Conservation (phyloP, 1,284 basidiomycete genomes). For the Rhodotorula sp. region DNA sequence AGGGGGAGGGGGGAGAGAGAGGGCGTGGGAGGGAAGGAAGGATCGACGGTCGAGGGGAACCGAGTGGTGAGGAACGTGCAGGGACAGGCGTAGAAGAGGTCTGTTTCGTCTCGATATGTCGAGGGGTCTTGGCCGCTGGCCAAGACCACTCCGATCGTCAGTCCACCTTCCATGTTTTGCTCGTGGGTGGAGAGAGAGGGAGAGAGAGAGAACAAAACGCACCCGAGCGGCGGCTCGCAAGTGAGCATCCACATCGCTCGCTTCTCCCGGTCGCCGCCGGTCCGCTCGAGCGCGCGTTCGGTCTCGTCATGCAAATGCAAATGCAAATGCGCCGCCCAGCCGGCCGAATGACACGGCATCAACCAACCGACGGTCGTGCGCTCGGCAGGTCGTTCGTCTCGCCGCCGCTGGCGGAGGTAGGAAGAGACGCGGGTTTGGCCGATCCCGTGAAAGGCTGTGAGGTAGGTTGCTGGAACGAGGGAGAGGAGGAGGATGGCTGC, state of each 20-base stretch:
- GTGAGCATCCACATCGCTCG: slow-evolving; percentile 73
- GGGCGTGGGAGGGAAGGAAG: slow-evolving; percentile 65
- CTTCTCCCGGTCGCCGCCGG: slow-evolving; percentile 47
- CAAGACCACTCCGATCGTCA: slow-evolving; percentile 10
- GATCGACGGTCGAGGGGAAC: slow-evolving; percentile 65
- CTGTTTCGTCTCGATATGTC: slow-evolving; percentile 75
- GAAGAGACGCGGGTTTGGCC: slow-evolving; percentile 73
- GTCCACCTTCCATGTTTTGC: not conserved
- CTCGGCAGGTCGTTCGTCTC: too few relatives aligned
- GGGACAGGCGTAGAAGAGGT: slow-evolving; percentile 76
- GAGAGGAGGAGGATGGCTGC: slow-evolving; percentile 54
- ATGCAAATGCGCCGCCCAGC: slow-evolving; percentile 88
- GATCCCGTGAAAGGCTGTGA: slow-evolving; percentile 65
- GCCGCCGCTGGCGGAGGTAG: slow-evolving; percentile 35
- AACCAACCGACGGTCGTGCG: slow-evolving; percentile 74
- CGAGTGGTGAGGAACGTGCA: slow-evolving; percentile 61
- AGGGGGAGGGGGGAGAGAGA: slow-evolving; percentile 62
- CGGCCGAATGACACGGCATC: slow-evolving; percentile 98
- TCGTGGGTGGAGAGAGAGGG: not conserved
- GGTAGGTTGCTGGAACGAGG: slow-evolving; percentile 62
- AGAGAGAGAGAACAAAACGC: slow-evolving; percentile 37
- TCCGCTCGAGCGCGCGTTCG: too few relatives aligned
- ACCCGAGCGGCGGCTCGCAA: slow-evolving; percentile 86
- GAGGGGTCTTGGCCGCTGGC: slow-evolving; percentile 56
- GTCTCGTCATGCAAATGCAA: too few relatives aligned